phyloP scores from a whole-genome alignment of 345 rosid species.

The Bretschneidera sinensis region DNA sequence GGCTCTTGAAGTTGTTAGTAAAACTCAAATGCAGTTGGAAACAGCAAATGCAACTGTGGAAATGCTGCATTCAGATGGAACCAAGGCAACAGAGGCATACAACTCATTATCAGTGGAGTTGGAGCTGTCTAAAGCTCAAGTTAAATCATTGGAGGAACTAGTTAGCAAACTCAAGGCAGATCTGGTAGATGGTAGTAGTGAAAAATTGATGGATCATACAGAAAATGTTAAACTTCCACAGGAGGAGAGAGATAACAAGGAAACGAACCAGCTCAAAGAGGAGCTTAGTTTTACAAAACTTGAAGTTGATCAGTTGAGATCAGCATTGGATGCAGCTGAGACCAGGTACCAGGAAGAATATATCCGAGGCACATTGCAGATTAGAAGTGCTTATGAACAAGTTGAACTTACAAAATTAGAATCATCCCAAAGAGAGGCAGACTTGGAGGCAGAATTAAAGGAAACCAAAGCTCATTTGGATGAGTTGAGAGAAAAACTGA shows the following conservation, averaged over 20 bases:
- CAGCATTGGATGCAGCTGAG: slow-evolving; percentile 71
- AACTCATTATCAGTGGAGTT: slow-evolving; percentile 50
- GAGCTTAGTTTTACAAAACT: slow-evolving; percentile 48
- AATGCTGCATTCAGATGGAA: slow-evolving; percentile 51
- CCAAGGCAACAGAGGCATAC: slow-evolving; percentile 59
- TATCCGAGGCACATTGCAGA: slow-evolving; percentile 80
- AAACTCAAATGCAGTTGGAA: slow-evolving; percentile 62
- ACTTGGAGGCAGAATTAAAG: slow-evolving; percentile 49
- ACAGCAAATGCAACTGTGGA: slow-evolving; percentile 54
- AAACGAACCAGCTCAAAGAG: slow-evolving; percentile 36
- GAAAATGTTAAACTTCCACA: slow-evolving; percentile 8
- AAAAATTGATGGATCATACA: slow-evolving; percentile 4
- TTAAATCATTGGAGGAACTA: slow-evolving; percentile 56
- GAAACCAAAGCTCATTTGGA: slow-evolving; percentile 38
- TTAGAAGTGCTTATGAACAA: slow-evolving; percentile 77
- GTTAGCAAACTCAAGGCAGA: slow-evolving; percentile 51
- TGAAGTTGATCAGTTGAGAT: slow-evolving; percentile 62
- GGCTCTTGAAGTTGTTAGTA: slow-evolving; percentile 50
- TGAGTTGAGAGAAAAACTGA: slow-evolving; percentile 45
- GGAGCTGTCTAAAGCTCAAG: slow-evolving; percentile 59
- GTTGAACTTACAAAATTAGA: slow-evolving; percentile 51
- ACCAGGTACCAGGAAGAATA: slow-evolving; percentile 83
- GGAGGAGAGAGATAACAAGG: slow-evolving; percentile 31
- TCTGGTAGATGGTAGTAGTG: slow-evolving; percentile 9
- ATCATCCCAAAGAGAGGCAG: slow-evolving; percentile 48